A percentile compares a stretch with the other conserved stretches of the same genome.
Evolutionary conservation across 345 rosid genomes (phyloP).

Genomic region (sweet orange (Citrus sinensis)): DVS_A1.0 CM039166.1:21888001-21888500

Average conservation of each 20-base stretch:
- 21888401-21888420: background rate
- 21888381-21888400: background rate
- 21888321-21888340: background rate
- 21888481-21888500: no score
- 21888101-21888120: background rate
- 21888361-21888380: background rate
- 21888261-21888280: background rate
- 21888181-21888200: background rate
- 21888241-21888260: background rate
- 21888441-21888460: no score
- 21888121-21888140: background rate
- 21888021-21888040: conserved; percentile 95
- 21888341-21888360: background rate
- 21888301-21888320: background rate
- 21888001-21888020: conserved; percentile 98
- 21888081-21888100: background rate
- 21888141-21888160: no score
- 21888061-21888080: background rate
- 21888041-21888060: conserved; percentile 81
- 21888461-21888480: no score
- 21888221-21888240: background rate
- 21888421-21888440: no score
- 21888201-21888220: background rate
- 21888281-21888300: background rate
- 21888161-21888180: no score